Percentiles rank a stretch among this genome's conserved stretches.
phyloP scores from a whole-genome alignment of 2,329 filamentous ascomycete genomes.

The Trichoderma harzianum region DNA sequence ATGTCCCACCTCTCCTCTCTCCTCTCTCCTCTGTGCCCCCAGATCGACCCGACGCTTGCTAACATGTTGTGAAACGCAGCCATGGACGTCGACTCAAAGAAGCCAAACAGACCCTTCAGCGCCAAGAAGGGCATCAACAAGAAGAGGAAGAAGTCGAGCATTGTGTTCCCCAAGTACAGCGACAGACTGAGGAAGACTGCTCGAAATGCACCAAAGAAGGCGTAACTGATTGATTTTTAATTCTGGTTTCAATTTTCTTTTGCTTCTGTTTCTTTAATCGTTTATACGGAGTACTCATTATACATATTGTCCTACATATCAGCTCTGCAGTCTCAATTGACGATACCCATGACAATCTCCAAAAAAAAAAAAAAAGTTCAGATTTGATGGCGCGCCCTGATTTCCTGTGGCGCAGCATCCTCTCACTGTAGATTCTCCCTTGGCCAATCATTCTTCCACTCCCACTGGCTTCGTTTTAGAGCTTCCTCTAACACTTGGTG shows the following conservation, averaged over 20 bases:
- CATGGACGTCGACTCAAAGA: slow-evolving; percentile 57
- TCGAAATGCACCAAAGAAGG: slow-evolving; percentile 23
- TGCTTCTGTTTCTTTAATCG: slow-evolving; percentile 10
- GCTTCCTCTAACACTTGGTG: neutral
- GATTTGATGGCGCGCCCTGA: neutral
- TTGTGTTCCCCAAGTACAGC: slow-evolving; percentile 59
- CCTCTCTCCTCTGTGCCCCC: neutral
- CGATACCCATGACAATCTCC: slow-evolving; percentile 19
- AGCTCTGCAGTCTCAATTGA: slow-evolving; percentile 20
- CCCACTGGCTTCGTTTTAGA: neutral
- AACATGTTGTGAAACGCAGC: slow-evolving; percentile 27
- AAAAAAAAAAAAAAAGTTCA: neutral
- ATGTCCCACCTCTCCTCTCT: slow-evolving; percentile 19
- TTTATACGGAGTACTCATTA: slow-evolving; percentile 11
- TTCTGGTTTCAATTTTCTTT: neutral
- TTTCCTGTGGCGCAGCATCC: slow-evolving; percentile 19
- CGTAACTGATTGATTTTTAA: neutral
- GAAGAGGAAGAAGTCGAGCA: slow-evolving; percentile 54
- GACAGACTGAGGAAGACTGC: slow-evolving; percentile 47
- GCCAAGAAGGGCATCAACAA: slow-evolving; percentile 56
- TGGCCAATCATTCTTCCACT: slow-evolving; percentile 13
- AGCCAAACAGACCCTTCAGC: slow-evolving; percentile 37
- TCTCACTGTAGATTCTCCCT: neutral
- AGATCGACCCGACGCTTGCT: neutral
- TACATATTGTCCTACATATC: slow-evolving; percentile 10